Base-by-base conservation (phyloP, 805 yeast species). In the Candida broadrunensis region DNA sequence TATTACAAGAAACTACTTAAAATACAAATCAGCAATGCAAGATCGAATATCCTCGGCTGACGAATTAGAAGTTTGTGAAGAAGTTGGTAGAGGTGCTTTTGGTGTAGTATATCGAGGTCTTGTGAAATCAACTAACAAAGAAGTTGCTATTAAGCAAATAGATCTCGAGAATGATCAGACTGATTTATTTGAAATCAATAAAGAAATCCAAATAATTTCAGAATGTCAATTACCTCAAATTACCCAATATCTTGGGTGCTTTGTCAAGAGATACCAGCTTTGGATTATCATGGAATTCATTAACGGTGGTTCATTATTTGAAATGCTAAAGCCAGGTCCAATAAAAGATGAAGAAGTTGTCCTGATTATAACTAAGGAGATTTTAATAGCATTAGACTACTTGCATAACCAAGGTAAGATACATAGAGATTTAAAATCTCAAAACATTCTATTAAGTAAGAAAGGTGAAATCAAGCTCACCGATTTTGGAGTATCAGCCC, bases 211-310 rank as follows among this genome's bases (percentile, higher is more conserved):
- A 42, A 79, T 85, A 13, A 67, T 85, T 11, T 76, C 87, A 11
- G 84, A 81, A 16, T 86, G 93, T 59, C 66, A 76, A 37, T 71
- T 76, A 37, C 65, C 73, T 2, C 81, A 80, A 52, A 78, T 85
- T 35, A 85, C 91, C 2, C 69, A 67, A 43, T 85, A 83, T 52
- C 70, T 76, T 51, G 93, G 91, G 8, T 82, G 88, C 45, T 83
- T 84, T 56, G 81, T 83, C 24, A 74, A 75, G 48, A 82, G 83
- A 29, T 78, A 73, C 55, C 83, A 83, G 56, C 69, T 85, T 12
- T 84, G 90, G 89, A 85, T 85, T 39, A 72, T 84, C 11, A 86
- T 85, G 93, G 95, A 85, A 58, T 82, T 64, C 56, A 73, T 85
- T n/a, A 81, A 83, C 29, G 93, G 89, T 0, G 95, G 95, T 2